Base-by-base conservation (phyloP, 345 rosid genomes). In the Hypericum perforatum region DNA sequence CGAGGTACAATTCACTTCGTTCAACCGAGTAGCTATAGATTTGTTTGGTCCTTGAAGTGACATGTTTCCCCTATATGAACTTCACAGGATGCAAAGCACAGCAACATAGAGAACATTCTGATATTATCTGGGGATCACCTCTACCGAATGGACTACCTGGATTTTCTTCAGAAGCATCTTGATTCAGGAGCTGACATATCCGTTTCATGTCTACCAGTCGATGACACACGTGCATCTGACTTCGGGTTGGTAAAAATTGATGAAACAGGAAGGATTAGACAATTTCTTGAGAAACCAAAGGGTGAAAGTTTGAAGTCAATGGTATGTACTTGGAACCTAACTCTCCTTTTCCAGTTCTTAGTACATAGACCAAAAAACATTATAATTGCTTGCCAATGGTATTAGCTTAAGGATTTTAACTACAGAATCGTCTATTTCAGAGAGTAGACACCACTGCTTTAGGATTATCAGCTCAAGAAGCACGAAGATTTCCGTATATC, bases 91-190 rank as follows among this genome's bases (percentile, higher is more conserved):
- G 81, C 78, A 32, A 85, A 85, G 76, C 77, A 74, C 58, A 81
- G 82, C 58, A 57, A 89, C 59, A 71, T 89, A 14, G 95, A 89
- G 63, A 85, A 83, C 75, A 76, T 89, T 65, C 67, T 89, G 61
- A 83, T 89, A 62, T 71, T 89, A 70, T 76, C 89, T 5, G 95
- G 92, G 6, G 97, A 89, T 78, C 97, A 89, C 72, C 81, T 89
- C 49, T 85, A 85, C 56, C 80, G 85, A 56, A 89, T 89, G 97
- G 90, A 89, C 56, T 83, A 89, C 71, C 81, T 85, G 84, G 89
- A 89, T 43, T 85, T 85, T 59, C 60, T 89, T 48, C 95, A 85
- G 91, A 75, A 76, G 58, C 91, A 84, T 69, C 64, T 84, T 3
- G 68, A 73, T 54, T 70, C 82, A 9, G 70, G 76, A 59, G 86